Percentiles rank a stretch among this genome's conserved stretches.
phyloP scores from a whole-genome alignment of 257 asterid species.

The Solanum dulcamara region DNA sequence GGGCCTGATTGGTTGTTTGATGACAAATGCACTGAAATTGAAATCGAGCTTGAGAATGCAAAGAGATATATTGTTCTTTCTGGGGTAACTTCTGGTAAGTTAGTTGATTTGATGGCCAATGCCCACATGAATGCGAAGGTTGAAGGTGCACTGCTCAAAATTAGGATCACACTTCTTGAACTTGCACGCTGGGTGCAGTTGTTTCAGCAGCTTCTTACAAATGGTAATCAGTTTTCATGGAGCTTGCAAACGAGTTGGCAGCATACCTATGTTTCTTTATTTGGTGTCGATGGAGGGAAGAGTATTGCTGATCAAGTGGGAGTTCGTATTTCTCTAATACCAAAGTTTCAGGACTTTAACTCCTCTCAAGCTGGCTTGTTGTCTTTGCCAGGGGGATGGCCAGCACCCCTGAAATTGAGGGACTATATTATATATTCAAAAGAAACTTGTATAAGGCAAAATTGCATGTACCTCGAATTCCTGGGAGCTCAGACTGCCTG shows the following conservation, averaged over 20 bases:
- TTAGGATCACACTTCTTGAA: slow-evolving; percentile 69
- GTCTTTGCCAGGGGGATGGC: slow-evolving; percentile 89
- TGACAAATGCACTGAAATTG: slow-evolving; percentile 17
- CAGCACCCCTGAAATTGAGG: slow-evolving; percentile 57
- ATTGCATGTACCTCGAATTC: slow-evolving; percentile 59
- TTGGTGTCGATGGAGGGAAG: slow-evolving; percentile 67
- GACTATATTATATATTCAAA: slow-evolving; percentile 51
- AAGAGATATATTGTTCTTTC: slow-evolving; percentile 58
- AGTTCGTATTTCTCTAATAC: slow-evolving; percentile 26
- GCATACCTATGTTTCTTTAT: slow-evolving; percentile 78
- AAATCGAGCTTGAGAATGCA: slow-evolving; percentile 57
- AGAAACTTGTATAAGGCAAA: slow-evolving; percentile 63
- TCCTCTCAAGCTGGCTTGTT: slow-evolving; percentile 35
- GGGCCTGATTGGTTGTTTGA: slow-evolving; percentile 52
- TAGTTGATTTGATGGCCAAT: slow-evolving; percentile 75
- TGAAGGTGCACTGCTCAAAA: slow-evolving; percentile 50
- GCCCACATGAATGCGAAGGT: slow-evolving; percentile 69
- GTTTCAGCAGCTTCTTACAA: slow-evolving; percentile 57
- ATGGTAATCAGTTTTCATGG: slow-evolving; percentile 71
- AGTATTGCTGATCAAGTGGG: slow-evolving; percentile 39
- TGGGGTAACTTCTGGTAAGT: slow-evolving; percentile 64
- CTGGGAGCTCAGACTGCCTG: slow-evolving; percentile 56
- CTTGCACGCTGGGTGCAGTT: slow-evolving; percentile 91
- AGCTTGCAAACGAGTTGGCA: slow-evolving; percentile 86
- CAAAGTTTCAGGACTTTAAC: slow-evolving; percentile 27